A percentile compares a stretch with the other conserved stretches of the same genome.
These are phyloP conservation scores for Globisporangium cylindrosporum DNA, from an alignment of 352 stramenopile species.

Conservation along the genomic window DNA sequence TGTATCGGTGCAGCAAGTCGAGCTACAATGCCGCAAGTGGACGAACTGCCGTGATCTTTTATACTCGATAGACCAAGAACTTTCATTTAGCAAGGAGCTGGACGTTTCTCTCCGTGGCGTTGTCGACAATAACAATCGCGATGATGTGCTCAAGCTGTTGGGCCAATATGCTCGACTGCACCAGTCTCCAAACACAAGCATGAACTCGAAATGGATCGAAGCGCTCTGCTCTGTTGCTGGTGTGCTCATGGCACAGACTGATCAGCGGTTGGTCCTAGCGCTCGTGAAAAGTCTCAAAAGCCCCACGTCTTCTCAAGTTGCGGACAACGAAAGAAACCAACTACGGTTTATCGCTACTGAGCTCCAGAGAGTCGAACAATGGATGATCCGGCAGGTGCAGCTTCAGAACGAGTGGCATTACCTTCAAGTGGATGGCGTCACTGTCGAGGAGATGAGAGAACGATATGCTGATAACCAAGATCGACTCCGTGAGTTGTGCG, in stretches of 20 bases:
- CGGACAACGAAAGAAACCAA: slow-evolving; percentile 7
- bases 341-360: slow-evolving; percentile 34
- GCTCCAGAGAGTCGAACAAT: slow-evolving; percentile 49
- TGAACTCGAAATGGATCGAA: slow-evolving; percentile 16
- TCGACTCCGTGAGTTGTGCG: slow-evolving; percentile 48
- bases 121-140: slow-evolving; percentile 17
- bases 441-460: slow-evolving; percentile 48
- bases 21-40: slow-evolving; percentile 34
- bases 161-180: slow-evolving; percentile 11
- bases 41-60: slow-evolving; percentile 25
- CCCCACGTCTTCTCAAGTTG: background rate
- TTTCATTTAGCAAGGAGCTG: background rate
- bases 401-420: slow-evolving; percentile 64
- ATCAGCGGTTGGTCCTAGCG: background rate
- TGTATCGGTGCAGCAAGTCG: slow-evolving; percentile 23
- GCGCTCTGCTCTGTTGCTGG: slow-evolving; percentile 11
- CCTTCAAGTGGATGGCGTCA: slow-evolving; percentile 36
- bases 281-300: slow-evolving; percentile 3
- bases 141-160: slow-evolving; percentile 18
- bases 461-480: slow-evolving; percentile 46
- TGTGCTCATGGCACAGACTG: slow-evolving; percentile 15
- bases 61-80: slow-evolving; percentile 11
- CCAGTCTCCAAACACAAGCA: slow-evolving; percentile 16
- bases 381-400: slow-evolving; percentile 64
- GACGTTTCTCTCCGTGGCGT: slow-evolving; percentile 21